A percentile compares a stretch with the other conserved stretches of the same genome.
These are phyloP conservation scores for Mycogone perniciosa DNA, from an alignment of 2,329 filamentous ascomycete genomes.

Conservation along the genomic window DNA sequence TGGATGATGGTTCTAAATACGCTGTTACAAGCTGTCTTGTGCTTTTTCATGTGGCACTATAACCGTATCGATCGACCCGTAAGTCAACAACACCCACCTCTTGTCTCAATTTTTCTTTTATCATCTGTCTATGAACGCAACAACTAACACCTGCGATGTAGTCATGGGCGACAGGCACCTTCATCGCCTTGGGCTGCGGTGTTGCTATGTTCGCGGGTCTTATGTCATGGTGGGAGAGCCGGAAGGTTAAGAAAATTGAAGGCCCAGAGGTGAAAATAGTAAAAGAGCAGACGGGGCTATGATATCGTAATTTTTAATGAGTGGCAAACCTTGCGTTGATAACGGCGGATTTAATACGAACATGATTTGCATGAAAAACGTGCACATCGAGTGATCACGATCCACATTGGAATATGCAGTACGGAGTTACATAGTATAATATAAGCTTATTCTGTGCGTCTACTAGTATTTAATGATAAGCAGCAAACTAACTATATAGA, in stretches of 20 bases:
- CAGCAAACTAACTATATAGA: too few species aligned
- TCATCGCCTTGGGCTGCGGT: slow-evolving; percentile 20
- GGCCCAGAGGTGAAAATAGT: slow-evolving; percentile 13
- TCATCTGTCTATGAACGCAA: not conserved
- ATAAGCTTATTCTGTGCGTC: too few species aligned
- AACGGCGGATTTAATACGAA: too few species aligned
- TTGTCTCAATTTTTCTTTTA: not conserved
- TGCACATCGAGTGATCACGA: too few species aligned
- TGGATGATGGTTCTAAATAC: slow-evolving; percentile 23
- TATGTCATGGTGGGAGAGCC: slow-evolving; percentile 22
- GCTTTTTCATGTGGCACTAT: slow-evolving; percentile 21
- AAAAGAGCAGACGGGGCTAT: not conserved
- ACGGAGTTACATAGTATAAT: too few species aligned
- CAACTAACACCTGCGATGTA: not conserved
- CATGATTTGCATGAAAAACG: too few species aligned
- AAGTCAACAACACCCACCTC: slow-evolving; percentile 5
- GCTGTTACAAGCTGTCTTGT: slow-evolving; percentile 18
- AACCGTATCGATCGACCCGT: slow-evolving; percentile 20
- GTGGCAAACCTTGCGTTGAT: too few species aligned
- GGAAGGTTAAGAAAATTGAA: slow-evolving; percentile 22
- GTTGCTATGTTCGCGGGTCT: slow-evolving; percentile 20
- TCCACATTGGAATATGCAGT: too few species aligned
- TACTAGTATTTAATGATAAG: too few species aligned
- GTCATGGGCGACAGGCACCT: slow-evolving; percentile 20
- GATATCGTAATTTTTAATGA: too few species aligned